Evolutionary conservation across 352 stramenopile genomes (phyloP).

Genomic region (Phytophthora brassicae): DNA sequence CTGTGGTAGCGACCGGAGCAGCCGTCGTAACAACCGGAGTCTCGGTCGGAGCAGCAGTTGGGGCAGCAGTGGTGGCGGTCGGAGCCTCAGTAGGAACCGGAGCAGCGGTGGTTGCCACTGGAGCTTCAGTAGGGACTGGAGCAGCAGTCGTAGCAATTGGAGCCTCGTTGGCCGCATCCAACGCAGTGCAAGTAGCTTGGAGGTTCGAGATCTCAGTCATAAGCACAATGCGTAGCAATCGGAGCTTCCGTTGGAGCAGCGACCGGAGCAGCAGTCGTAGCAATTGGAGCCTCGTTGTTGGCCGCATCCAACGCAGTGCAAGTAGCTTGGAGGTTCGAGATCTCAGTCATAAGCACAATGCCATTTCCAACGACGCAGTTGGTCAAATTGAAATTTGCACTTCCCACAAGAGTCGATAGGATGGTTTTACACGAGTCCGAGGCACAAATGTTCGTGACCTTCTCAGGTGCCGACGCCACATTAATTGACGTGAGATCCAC

Average conservation of each 20-base stretch:
- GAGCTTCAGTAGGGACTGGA: slow-evolving; percentile 3
- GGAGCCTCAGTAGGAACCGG: background rate
- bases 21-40: background rate
- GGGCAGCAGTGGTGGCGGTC: background rate
- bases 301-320: slow-evolving; percentile 46
- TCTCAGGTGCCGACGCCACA: slow-evolving; percentile 32
- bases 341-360: slow-evolving; percentile 52
- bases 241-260: slow-evolving; percentile 6
- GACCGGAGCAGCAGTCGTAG: background rate
- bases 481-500: slow-evolving; percentile 45
- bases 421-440: slow-evolving; percentile 46
- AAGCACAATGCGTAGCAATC: no score
- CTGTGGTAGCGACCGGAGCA: slow-evolving; percentile 1
- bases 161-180: no score
- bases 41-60: slow-evolving; percentile 3
- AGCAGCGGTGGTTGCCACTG: slow-evolving; percentile 2
- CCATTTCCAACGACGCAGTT: slow-evolving; percentile 59
- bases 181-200: slow-evolving; percentile 39
- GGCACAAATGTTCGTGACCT: slow-evolving; percentile 46
- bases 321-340: slow-evolving; percentile 41
- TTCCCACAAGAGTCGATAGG: slow-evolving; percentile 43
- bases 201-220: slow-evolving; percentile 52
- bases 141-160: background rate
- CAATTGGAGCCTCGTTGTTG: no score
- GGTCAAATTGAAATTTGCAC: slow-evolving; percentile 50